phyloP scores from a whole-genome alignment of 108 stramenopile species.

The Aurantiochytrium sp. region DNA sequence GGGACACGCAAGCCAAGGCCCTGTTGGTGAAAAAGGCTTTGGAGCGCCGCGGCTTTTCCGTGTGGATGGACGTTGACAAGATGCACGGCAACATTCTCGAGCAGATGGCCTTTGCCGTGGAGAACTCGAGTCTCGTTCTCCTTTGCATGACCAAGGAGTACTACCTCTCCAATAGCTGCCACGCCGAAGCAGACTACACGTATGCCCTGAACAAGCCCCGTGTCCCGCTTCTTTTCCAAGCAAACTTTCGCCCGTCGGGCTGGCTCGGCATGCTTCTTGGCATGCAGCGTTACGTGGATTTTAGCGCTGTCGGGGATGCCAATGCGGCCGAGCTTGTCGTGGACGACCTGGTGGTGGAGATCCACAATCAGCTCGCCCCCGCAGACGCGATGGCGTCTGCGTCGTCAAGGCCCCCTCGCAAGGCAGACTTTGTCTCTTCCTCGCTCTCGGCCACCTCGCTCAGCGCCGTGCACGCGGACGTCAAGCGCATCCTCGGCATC shows the following conservation, averaged over 20 bases:
- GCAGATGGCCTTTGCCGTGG: not conserved
- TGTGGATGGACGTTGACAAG: conserved; percentile 15
- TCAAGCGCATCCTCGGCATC: too few relatives aligned
- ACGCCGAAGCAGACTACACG: not conserved
- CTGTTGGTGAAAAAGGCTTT: not conserved
- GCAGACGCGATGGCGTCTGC: too few relatives aligned
- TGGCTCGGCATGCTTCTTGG: not conserved
- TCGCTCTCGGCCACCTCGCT: too few relatives aligned
- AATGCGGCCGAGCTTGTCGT: too few relatives aligned
- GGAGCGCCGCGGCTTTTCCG: not conserved
- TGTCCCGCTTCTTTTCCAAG: not conserved
- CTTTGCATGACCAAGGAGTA: not conserved
- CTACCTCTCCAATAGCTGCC: not conserved
- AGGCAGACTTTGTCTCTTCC: too few relatives aligned
- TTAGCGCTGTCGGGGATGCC: not conserved
- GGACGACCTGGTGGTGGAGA: too few relatives aligned
- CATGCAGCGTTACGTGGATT: not conserved
- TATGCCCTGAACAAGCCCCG: not conserved
- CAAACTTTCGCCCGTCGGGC: not conserved
- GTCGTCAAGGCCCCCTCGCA: too few relatives aligned
- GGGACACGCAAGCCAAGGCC: not conserved
- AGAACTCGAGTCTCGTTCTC: not conserved
- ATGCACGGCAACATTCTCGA: not conserved
- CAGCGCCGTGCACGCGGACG: too few relatives aligned
- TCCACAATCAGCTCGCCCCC: too few relatives aligned